A percentile compares a stretch with the other conserved stretches of the same genome.
phyloP scores from a whole-genome alignment of 352 stramenopile genomes.

The Phytophthora foliorum region DNA sequence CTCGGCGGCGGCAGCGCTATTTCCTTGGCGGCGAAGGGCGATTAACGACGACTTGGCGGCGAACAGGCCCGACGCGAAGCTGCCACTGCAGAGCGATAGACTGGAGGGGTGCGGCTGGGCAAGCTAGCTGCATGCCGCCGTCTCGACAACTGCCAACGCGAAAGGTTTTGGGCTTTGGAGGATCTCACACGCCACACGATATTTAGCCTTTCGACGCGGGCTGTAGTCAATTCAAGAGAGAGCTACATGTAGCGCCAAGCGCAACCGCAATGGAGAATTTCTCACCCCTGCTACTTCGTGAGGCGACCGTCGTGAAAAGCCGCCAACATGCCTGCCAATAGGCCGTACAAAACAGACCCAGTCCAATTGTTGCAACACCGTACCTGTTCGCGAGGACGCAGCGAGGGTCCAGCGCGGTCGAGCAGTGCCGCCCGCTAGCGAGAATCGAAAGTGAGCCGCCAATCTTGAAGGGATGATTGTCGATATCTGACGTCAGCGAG shows the following conservation, averaged over 20 bases:
- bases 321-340: neutral
- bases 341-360: neutral
- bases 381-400: neutral
- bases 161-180: neutral
- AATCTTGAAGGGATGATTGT: neutral
- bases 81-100: neutral
- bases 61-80: neutral
- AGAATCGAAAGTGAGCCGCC: slow-evolving; percentile 16
- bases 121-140: neutral
- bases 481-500: neutral
- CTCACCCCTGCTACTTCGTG: neutral
- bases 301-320: neutral
- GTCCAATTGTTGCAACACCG: neutral
- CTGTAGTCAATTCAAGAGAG: neutral
- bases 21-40: neutral
- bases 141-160: too few relatives aligned
- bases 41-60: slow-evolving; percentile 7
- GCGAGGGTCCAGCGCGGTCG: neutral
- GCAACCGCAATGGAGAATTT: neutral
- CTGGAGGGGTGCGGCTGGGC: neutral
- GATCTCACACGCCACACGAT: neutral
- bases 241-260: too few relatives aligned
- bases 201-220: neutral
- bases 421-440: neutral
- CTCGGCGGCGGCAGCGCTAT: neutral